phyloP scores from a whole-genome alignment of 768 basidiomycete species.

The Lactarius sanguifluus region DNA sequence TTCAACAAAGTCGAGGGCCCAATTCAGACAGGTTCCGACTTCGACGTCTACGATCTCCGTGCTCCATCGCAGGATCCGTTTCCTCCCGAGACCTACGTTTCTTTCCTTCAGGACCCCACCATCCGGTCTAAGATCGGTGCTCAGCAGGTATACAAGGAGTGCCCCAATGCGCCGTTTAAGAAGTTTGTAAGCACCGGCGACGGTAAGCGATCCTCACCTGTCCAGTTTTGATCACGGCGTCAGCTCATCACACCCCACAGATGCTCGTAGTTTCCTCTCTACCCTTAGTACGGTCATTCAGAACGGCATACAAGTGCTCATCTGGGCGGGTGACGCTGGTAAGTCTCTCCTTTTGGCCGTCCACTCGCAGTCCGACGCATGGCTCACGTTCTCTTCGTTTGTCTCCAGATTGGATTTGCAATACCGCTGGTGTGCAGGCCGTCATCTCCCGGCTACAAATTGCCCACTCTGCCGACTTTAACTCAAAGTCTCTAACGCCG shows the following conservation, averaged over 20 bases:
- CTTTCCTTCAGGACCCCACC: slow-evolving; percentile 29
- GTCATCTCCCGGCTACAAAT: slow-evolving; percentile 48
- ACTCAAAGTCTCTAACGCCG: slow-evolving; percentile 40
- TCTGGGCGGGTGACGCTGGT: slow-evolving; percentile 43
- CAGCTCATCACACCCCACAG: slow-evolving; percentile 32
- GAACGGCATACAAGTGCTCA: slow-evolving; percentile 43
- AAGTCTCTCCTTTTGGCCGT: background rate
- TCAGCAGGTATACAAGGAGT: slow-evolving; percentile 38
- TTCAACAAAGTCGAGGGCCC: slow-evolving; percentile 50
- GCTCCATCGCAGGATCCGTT: slow-evolving; percentile 41
- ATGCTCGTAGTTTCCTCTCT: background rate
- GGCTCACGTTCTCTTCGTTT: slow-evolving; percentile 40
- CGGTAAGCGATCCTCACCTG: slow-evolving; percentile 42
- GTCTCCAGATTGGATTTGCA: slow-evolving; percentile 44
- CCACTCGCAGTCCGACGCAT: slow-evolving; percentile 17
- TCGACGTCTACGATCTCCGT: slow-evolving; percentile 48
- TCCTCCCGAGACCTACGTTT: slow-evolving; percentile 37
- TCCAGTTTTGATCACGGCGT: background rate
- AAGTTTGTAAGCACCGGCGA: slow-evolving; percentile 45
- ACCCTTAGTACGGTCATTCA: background rate
- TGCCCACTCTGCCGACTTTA: slow-evolving; percentile 35
- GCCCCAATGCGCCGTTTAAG: slow-evolving; percentile 37
- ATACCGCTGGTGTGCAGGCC: slow-evolving; percentile 47
- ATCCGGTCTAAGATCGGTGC: slow-evolving; percentile 38
- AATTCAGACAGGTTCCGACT: slow-evolving; percentile 44